Conservation (phyloP, 257 asterid genomes). For the Solanum neorickii region DNA sequence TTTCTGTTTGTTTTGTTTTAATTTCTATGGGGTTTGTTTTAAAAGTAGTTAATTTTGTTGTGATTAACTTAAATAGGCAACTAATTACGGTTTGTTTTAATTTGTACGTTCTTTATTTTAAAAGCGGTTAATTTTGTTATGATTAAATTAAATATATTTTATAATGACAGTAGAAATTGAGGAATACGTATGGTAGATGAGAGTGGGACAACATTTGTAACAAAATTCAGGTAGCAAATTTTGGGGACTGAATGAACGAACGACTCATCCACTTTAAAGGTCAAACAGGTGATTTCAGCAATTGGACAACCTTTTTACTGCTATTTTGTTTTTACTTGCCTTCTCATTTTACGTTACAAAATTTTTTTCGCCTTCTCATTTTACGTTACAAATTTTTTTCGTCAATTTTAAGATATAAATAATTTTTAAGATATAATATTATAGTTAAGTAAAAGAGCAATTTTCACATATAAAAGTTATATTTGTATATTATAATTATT, state of each 20-base stretch:
- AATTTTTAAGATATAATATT: too few relatives aligned
- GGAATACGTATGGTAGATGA: conserved; percentile 1
- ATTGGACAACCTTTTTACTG: conserved; percentile 22
- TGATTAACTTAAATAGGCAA: conserved; percentile 3
- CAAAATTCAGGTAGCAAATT: conserved; percentile 33
- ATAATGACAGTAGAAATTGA: neutral
- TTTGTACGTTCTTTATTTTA: neutral
- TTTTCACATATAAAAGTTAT: too few relatives aligned
- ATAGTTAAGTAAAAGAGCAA: too few relatives aligned
- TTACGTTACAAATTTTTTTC: neutral
- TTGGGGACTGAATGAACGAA: conserved; percentile 12
- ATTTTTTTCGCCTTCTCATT: neutral
- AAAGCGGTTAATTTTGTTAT: neutral
- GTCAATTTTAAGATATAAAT: too few relatives aligned
- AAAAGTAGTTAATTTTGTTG: conserved; percentile 36
- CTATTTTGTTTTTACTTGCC: conserved; percentile 34
- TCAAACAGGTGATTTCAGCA: conserved; percentile 50
- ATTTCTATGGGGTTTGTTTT: conserved; percentile 25
- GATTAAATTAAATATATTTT: too few relatives aligned
- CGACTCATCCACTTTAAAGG: conserved; percentile 20
- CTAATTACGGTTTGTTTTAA: neutral
- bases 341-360: neutral
- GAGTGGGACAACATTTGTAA: conserved; percentile 8
- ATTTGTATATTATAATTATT: too few relatives aligned
- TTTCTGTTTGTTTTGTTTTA: neutral